Conservation (phyloP, 306 rosid species). For the Rosa persica region DNA sequence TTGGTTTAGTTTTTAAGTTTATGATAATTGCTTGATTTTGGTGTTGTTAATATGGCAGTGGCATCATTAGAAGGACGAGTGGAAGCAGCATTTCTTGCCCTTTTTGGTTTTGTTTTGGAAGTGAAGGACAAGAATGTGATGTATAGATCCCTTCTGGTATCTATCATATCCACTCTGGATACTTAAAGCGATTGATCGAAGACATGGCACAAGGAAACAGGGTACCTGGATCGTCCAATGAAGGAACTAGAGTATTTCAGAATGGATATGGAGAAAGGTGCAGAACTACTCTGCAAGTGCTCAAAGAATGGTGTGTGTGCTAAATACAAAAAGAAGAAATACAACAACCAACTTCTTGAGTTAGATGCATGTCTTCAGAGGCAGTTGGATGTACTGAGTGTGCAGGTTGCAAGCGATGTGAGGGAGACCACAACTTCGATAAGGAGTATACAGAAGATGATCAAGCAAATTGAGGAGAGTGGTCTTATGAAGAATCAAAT, state of each 20-base stretch:
- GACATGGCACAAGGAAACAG: neutral
- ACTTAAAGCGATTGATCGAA: neutral
- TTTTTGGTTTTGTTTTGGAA: too few species aligned
- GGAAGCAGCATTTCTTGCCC: too few species aligned
- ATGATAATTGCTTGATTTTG: too few species aligned
- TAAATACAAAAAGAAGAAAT: neutral
- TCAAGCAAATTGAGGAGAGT: neutral
- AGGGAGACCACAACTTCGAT: neutral
- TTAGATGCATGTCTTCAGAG: conserved; percentile 15
- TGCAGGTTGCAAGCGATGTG: conserved; percentile 18
- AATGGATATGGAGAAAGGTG: neutral
- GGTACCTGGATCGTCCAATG: neutral
- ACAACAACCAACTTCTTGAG: conserved; percentile 22
- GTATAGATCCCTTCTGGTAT: too few species aligned
- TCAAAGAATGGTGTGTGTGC: neutral
- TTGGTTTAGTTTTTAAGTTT: too few species aligned
- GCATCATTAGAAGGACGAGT: too few species aligned
- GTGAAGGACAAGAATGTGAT: too few species aligned
- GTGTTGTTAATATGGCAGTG: too few species aligned
- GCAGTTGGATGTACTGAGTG: conserved; percentile 22
- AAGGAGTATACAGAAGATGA: neutral
- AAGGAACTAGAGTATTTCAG: neutral
- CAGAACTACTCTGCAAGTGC: neutral
- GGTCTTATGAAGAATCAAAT: too few species aligned
- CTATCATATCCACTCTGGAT: neutral